A percentile compares a stretch with the other conserved stretches of the same genome.
Evolutionary conservation across 1,139 yeast species (phyloP).

Genomic region (Diutina sp.): DNA sequence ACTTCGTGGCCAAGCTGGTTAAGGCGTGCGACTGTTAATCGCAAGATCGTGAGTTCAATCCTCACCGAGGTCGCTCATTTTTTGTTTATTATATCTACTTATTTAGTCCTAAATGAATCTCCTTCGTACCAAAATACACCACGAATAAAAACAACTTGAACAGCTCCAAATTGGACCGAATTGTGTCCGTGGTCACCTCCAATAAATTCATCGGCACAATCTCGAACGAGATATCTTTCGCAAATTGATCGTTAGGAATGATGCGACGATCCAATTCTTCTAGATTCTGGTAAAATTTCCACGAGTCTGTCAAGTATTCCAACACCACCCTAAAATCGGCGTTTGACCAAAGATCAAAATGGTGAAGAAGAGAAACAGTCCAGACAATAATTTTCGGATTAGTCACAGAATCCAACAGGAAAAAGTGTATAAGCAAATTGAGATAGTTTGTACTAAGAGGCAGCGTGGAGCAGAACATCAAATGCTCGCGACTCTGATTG

Average conservation of each 20-base stretch:
- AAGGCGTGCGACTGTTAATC: not conserved
- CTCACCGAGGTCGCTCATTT: not conserved
- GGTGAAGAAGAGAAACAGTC: not conserved
- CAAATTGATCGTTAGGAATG: not conserved
- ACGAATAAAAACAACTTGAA: not conserved
- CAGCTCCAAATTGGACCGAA: not conserved
- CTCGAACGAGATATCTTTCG: not conserved
- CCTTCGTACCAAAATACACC: not conserved
- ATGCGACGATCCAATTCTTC: not conserved
- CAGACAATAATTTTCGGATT: not conserved
- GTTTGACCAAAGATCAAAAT: not conserved
- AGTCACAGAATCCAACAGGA: not conserved
- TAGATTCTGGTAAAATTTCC: not conserved
- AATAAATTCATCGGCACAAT: not conserved
- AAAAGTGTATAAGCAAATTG: not conserved
- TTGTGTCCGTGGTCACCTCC: not conserved
- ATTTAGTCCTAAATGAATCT: not conserved
- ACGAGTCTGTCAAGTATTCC: not conserved
- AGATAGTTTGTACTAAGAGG: not conserved
- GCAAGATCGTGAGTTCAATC: not conserved
- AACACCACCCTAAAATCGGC: not conserved
- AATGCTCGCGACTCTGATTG: not conserved
- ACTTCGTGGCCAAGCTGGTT: not conserved
- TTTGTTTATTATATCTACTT: too few species aligned
- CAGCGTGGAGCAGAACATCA: not conserved